These are phyloP conservation scores for Leptomonas seymouri DNA, from an alignment of 208 protist species.

Conservation along the genomic window DNA sequence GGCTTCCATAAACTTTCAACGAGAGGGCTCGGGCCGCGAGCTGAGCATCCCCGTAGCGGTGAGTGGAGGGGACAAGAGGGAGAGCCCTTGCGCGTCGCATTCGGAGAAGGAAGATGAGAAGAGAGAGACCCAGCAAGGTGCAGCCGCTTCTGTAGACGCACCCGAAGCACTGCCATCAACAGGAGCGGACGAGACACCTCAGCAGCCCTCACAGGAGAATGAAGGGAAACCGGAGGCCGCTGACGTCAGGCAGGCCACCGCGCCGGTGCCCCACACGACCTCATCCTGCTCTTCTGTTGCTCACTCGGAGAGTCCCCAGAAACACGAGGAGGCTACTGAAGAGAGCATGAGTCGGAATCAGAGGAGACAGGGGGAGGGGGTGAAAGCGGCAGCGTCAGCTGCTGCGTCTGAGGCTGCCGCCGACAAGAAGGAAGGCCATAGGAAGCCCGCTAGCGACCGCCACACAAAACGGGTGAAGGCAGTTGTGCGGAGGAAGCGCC, in stretches of 20 bases:
- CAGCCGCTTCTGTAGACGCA: background rate
- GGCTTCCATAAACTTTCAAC: background rate
- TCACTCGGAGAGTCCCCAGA: background rate
- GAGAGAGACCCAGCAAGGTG: background rate
- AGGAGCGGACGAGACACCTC: background rate
- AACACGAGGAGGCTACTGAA: background rate
- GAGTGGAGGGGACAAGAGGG: background rate
- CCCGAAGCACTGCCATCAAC: background rate
- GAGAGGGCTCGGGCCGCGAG: background rate
- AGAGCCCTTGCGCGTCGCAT: background rate
- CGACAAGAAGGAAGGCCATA: background rate
- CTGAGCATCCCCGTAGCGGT: conserved; percentile 19
- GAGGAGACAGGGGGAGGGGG: background rate
- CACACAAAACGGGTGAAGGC: conserved; percentile 13
- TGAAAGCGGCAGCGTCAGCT: background rate
- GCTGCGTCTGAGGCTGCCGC: background rate
- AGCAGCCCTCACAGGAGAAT: background rate
- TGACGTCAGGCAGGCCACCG: background rate
- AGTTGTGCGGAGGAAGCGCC: conserved; percentile 12
- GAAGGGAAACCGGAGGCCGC: background rate
- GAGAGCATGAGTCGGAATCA: background rate
- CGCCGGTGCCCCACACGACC: conserved; percentile 1
- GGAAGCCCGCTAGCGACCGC: background rate
- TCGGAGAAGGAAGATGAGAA: background rate
- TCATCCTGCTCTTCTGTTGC: conserved; percentile 6